Evolutionary conservation across 208 protist genomes (phyloP).

Genomic region (Entamoeba histolytica): DNA sequence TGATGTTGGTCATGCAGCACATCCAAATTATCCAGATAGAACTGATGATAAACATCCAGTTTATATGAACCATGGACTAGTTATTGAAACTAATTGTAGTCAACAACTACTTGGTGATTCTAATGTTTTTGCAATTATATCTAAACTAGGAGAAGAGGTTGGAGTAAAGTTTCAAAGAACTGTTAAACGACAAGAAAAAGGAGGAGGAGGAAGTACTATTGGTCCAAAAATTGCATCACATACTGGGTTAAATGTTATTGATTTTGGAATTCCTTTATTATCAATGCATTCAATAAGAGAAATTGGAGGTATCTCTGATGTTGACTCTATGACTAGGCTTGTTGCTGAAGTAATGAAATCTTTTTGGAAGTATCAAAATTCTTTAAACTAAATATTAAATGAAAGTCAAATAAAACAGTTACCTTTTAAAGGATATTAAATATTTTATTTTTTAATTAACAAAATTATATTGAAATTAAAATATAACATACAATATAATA

Average conservation of each 20-base stretch:
- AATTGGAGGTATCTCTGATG: not conserved
- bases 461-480: too few species aligned
- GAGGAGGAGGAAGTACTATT: not conserved
- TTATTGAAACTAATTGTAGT: not conserved
- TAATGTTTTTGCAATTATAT: not conserved
- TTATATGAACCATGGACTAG: not conserved
- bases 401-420: too few species aligned
- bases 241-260: not conserved
- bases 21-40: not conserved
- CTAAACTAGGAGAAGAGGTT: not conserved
- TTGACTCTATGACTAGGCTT: not conserved
- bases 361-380: not conserved
- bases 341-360: not conserved
- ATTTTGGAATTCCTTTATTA: not conserved
- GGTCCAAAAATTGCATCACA: not conserved
- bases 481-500: too few species aligned
- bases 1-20: not conserved
- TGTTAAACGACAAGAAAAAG: not conserved
- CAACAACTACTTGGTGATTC: not conserved
- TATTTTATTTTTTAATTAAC: too few species aligned
- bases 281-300: conserved; percentile 5
- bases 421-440: too few species aligned
- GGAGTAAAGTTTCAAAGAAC: not conserved
- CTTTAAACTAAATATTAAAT: not conserved
- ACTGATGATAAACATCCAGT: not conserved